Evolutionary conservation across 2,329 filamentous ascomycete genomes (phyloP).

Genomic region (Trichophyton simii): DNA sequence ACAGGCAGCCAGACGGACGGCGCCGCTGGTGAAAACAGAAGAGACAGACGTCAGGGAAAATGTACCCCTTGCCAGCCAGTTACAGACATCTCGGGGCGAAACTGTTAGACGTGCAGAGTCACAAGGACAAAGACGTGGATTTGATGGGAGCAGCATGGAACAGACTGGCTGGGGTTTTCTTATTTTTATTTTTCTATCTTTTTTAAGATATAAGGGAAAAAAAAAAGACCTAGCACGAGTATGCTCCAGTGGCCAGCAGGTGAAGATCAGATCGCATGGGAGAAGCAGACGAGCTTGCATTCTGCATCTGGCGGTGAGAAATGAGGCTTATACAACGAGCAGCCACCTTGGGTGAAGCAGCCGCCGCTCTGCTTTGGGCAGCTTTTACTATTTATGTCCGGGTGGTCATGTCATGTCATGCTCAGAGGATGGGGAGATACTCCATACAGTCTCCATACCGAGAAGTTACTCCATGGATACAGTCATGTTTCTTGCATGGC

Average conservation of each 20-base stretch:
- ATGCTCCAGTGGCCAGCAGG: neutral
- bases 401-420: neutral
- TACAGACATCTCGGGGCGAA: slow-evolving; percentile 2
- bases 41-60: neutral
- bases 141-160: neutral
- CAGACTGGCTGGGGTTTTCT: neutral
- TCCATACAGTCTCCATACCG: neutral
- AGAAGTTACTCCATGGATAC: neutral
- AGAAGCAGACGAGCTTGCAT: neutral
- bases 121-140: slow-evolving; percentile 1
- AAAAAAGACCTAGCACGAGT: neutral
- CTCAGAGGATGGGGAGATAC: neutral
- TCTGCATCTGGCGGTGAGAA: slow-evolving; percentile 1
- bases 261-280: neutral
- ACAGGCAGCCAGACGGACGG: neutral
- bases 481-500: neutral
- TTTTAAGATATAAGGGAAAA: too few relatives aligned
- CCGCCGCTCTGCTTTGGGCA: neutral
- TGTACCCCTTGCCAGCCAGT: neutral
- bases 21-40: neutral
- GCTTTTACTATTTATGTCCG: neutral
- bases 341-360: neutral
- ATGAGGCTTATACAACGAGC: neutral
- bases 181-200: too few relatives aligned
- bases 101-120: slow-evolving; percentile 2